Percentiles rank a stretch among this genome's conserved stretches.
These are phyloP conservation scores for Aureobasidium zeae DNA, from an alignment of 2,329 filamentous ascomycete species.

Conservation along the genomic window DNA sequence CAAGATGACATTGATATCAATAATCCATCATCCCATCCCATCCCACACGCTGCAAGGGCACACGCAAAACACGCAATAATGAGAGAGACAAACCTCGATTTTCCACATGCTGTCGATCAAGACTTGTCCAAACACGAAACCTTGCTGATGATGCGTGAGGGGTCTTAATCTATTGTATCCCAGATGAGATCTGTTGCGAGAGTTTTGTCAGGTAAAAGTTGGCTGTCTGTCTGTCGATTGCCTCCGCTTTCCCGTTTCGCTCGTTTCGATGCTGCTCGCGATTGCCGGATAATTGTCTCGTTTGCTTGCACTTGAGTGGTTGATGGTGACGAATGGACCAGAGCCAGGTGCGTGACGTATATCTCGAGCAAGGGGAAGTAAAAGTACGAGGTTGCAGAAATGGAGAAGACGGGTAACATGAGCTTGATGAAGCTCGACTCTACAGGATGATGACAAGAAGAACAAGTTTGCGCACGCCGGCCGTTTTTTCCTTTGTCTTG, in stretches of 20 bases:
- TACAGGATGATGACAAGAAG: constrained; percentile 14
- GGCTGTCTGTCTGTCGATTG: constrained; percentile 12
- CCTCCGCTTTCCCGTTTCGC: constrained; percentile 11
- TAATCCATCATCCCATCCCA: not conserved
- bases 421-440: constrained; percentile 4
- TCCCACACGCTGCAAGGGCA: not conserved
- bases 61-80: not conserved
- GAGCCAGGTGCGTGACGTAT: too few relatives aligned
- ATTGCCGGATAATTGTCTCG: constrained; percentile 11
- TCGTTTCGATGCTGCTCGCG: constrained; percentile 10
- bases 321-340: constrained; percentile 4
- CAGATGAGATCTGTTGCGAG: constrained; percentile 5
- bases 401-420: constrained; percentile 4
- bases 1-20: not conserved
- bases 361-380: not conserved
- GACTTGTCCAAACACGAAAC: constrained; percentile 8
- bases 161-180: constrained; percentile 3
- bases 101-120: constrained; percentile 15
- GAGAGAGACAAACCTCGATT: constrained; percentile 13
- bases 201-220: not conserved
- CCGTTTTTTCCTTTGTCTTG: constrained; percentile 13
- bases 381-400: not conserved
- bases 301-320: not conserved
- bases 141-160: constrained; percentile 6
- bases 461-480: constrained; percentile 10